These are phyloP conservation scores for Fusarium oxysporum DNA, from an alignment of 2,329 filamentous ascomycete genomes.

Conservation along the genomic window DNA sequence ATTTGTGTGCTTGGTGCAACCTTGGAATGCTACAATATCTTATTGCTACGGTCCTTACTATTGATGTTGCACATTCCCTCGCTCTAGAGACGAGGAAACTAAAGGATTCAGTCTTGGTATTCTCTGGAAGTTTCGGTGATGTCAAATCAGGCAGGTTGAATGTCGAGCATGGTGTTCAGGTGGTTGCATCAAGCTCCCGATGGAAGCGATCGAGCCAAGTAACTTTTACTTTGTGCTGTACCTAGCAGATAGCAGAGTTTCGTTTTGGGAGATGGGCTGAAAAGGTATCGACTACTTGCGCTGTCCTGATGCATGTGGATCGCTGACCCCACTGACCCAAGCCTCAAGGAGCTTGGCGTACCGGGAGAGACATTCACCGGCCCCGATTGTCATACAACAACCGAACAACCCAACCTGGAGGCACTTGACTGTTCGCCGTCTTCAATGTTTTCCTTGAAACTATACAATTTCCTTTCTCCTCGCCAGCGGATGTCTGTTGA, in stretches of 20 bases:
- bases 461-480: slow-evolving; percentile 6
- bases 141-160: slow-evolving; percentile 22
- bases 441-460: slow-evolving; percentile 6
- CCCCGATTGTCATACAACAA: slow-evolving; percentile 33
- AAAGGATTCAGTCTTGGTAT: neutral
- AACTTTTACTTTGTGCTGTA: neutral
- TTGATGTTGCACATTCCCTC: neutral
- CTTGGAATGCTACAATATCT: neutral
- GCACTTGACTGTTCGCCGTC: slow-evolving; percentile 17
- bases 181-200: slow-evolving; percentile 3
- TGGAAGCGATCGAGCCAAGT: neutral
- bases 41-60: neutral
- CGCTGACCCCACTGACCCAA: slow-evolving; percentile 18
- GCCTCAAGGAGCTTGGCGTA: slow-evolving; percentile 25
- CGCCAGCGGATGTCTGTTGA: slow-evolving; percentile 19
- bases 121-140: slow-evolving; percentile 22
- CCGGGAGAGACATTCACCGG: slow-evolving; percentile 40
- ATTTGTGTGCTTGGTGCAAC: neutral
- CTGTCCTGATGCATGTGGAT: slow-evolving; percentile 6
- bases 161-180: slow-evolving; percentile 17
- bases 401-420: slow-evolving; percentile 15
- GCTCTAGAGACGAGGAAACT: neutral
- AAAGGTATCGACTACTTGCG: slow-evolving; percentile 14
- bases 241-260: too few relatives aligned
- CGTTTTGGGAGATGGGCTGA: neutral